These are phyloP conservation scores for Amylostereum areolatum DNA, from an alignment of 1,284 basidiomycete species.

Conservation along the genomic window DNA sequence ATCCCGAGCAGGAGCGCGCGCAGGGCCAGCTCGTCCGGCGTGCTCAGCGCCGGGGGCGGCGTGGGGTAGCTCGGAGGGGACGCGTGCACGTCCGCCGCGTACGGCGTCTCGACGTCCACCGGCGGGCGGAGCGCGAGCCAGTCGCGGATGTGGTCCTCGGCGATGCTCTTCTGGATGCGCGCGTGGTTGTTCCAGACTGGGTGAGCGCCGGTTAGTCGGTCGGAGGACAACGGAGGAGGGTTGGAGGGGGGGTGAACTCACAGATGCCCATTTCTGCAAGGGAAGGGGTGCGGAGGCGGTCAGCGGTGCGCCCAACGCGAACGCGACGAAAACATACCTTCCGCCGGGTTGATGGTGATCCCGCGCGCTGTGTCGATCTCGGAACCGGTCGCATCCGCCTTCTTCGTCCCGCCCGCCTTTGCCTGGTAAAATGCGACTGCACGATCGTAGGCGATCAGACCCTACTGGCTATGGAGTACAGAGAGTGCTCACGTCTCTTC, in stretches of 20 bases:
- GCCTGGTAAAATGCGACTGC: conserved; percentile 67
- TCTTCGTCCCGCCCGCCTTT: too few relatives aligned
- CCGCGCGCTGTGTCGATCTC: conserved; percentile 43
- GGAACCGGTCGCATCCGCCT: conserved; percentile 44
- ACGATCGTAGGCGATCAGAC: neutral
- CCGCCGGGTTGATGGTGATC: conserved; percentile 61
- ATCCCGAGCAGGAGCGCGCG: conserved; percentile 65
- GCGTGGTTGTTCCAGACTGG: conserved; percentile 73
- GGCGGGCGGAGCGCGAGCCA: conserved; percentile 41
- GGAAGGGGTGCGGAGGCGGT: too few relatives aligned
- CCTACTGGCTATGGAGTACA: neutral
- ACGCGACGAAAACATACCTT: conserved; percentile 37
- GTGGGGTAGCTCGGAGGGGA: conserved; percentile 6
- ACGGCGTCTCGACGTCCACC: conserved; percentile 29
- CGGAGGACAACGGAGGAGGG: neutral
- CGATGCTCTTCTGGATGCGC: conserved; percentile 45
- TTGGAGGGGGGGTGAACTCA: conserved; percentile 30
- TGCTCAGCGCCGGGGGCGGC: conserved; percentile 43
- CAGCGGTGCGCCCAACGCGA: neutral
- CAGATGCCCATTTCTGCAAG: conserved; percentile 55
- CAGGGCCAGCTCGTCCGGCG: conserved; percentile 63
- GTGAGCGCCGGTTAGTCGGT: neutral
- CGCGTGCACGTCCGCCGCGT: conserved; percentile 17
- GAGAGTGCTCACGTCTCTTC: conserved; percentile 48
- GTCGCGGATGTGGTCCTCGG: conserved; percentile 49